A percentile compares a stretch with the other conserved stretches of the same genome.
Evolutionary conservation across 768 basidiomycete species (phyloP).

Genomic region (Pulveroboletus sp.): DNA sequence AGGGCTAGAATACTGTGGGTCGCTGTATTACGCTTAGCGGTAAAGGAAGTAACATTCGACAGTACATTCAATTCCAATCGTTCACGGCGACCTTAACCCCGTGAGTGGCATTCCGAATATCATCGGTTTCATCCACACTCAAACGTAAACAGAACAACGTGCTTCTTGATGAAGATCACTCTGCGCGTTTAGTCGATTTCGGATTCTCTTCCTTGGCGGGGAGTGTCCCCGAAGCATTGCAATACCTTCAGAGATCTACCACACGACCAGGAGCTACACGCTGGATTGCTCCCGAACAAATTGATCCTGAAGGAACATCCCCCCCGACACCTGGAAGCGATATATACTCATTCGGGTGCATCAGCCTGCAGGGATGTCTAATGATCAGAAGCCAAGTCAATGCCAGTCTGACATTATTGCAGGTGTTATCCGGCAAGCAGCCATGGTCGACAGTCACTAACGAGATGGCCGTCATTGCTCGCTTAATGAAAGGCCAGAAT

Average conservation of each 20-base stretch:
- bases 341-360: conserved; percentile 24
- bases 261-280: conserved; percentile 35
- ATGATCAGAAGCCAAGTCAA: conserved; percentile 36
- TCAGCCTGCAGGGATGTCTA: conserved; percentile 32
- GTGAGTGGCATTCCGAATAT: too few species aligned
- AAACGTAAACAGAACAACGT: conserved; percentile 11
- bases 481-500: neutral
- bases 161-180: conserved; percentile 13
- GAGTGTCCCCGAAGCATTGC: conserved; percentile 1
- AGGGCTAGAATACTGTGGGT: conserved; percentile 10
- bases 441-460: neutral
- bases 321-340: conserved; percentile 7
- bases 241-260: conserved; percentile 18
- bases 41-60: too few species aligned
- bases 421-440: neutral
- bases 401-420: conserved; percentile 15
- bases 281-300: conserved; percentile 38
- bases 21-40: neutral
- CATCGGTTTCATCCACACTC: neutral
- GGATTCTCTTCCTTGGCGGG: conserved; percentile 30
- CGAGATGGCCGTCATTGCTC: conserved; percentile 4
- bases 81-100: too few species aligned
- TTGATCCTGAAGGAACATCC: conserved; percentile 19
- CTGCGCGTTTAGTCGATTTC: conserved; percentile 42
- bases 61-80: too few species aligned